phyloP scores from a whole-genome alignment of 2,329 filamentous ascomycete species.

The Epichloe glyceriae region DNA sequence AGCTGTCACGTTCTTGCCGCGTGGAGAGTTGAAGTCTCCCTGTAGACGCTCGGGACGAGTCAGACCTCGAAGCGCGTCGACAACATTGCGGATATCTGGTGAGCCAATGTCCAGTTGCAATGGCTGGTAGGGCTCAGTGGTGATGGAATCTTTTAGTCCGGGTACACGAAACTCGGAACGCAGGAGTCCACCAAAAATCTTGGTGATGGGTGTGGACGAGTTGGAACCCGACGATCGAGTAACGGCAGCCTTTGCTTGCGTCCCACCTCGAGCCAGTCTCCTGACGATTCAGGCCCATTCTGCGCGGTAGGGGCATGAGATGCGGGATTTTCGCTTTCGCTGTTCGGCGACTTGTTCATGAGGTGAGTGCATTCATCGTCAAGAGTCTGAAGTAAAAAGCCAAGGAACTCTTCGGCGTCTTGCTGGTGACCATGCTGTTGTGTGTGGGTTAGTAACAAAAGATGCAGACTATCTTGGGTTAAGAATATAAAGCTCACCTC shows the following conservation, averaged over 20 bases:
- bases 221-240: conserved; percentile 74
- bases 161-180: conserved; percentile 81
- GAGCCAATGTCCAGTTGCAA: conserved; percentile 90
- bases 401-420: conserved; percentile 93
- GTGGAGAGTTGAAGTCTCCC: conserved; percentile 69
- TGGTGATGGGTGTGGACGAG: conserved; percentile 71
- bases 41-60: conserved; percentile 76
- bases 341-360: conserved; percentile 37
- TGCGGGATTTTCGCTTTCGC: conserved; percentile 23
- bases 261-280: conserved; percentile 83
- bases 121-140: conserved; percentile 84
- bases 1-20: conserved; percentile 62
- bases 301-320: conserved; percentile 17
- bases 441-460: background rate
- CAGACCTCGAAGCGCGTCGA: conserved; percentile 76
- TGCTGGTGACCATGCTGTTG: conserved; percentile 81
- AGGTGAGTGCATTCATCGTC: conserved; percentile 83
- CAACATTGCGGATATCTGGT: conserved; percentile 74
- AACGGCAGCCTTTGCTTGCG: conserved; percentile 73
- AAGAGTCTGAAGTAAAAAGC: conserved; percentile 80
- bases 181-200: conserved; percentile 86
- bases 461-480: background rate
- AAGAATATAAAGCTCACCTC: conserved; percentile 41
- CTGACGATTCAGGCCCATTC: conserved; percentile 19
- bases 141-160: conserved; percentile 81